Evolutionary conservation across 1,284 basidiomycete species (phyloP), one percentile per base, ranked within the genome.

Genomic region (Moniliella sp.): DNA sequence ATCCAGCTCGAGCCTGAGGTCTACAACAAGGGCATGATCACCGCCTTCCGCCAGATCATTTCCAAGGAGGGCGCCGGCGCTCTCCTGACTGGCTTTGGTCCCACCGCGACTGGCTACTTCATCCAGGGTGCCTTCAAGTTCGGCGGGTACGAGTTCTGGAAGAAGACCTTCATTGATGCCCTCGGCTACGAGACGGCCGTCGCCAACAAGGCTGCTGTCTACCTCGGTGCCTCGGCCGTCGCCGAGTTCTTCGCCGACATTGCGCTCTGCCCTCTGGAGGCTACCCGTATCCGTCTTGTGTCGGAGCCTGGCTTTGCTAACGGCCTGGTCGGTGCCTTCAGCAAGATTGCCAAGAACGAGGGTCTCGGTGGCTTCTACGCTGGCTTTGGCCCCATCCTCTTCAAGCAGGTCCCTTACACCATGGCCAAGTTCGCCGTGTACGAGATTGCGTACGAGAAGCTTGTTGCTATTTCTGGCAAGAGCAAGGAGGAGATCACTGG

Each of bases 1-100:
- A 91, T 93, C 75, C 84, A 93, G 75, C 81, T 81, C 32, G 52
- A 75, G 65, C 61, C 63, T 39, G 57, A 61, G 55, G 61, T 62
- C 34, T 69, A 69, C 67, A 69, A 69, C 66, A 66, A 63, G 64
- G 56, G 56, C 34, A 57, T 58, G 51, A 40, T 58, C 25, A 50
- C 46, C 26, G 48, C 46, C 33, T 57, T 58, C 56, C 48, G 56
- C 31, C 56, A 58, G 40, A 47, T 58, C 25, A 23, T 57, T 26
- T 39, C 45, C 30, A 46, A 48, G 34, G 56, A 58, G 40, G 56
- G 56, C 39, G 39, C 51, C 9, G 53, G 49, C 27, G 56, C 53
- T 15, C 54, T 58, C 28, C 50, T 58, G 28, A 57, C 56, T 34
- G 56, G 56, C 50, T 37, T 54, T 18, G 56, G 56, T 26, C 56